Conservation (phyloP, 495 filamentous ascomycete species). For the Neurospora sublineolata region DNA sequence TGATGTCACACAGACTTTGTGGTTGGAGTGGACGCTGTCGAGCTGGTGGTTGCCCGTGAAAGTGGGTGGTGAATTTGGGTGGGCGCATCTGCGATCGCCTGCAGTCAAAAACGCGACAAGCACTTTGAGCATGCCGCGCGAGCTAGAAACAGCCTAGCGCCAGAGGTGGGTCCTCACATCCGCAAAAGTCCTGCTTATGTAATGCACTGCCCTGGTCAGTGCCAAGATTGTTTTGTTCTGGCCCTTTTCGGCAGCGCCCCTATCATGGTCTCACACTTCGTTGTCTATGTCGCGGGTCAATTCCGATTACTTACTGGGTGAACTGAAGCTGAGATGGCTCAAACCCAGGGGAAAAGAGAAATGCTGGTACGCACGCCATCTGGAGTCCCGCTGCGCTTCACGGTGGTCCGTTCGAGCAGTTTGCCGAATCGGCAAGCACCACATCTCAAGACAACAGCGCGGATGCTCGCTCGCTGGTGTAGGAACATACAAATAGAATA, state of each 20-base stretch:
- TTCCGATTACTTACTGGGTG: too few relatives aligned
- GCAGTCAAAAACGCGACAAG: conserved; percentile 3
- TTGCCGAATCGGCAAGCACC: not conserved
- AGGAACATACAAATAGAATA: not conserved
- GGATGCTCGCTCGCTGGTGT: not conserved
- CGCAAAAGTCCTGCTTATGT: not conserved
- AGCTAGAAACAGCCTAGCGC: not conserved
- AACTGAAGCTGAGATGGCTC: not conserved
- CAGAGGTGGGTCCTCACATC: not conserved
- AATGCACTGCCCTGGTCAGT: not conserved
- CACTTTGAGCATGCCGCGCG: not conserved
- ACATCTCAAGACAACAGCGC: not conserved
- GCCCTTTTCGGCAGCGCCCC: not conserved
- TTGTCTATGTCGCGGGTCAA: not conserved
- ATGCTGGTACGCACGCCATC: too few relatives aligned
- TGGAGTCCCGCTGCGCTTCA: too few relatives aligned
- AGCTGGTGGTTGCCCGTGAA: not conserved
- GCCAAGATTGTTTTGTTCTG: not conserved
- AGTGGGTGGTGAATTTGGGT: not conserved
- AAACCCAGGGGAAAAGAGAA: too few relatives aligned
- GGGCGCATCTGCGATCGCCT: not conserved
- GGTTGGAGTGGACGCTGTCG: not conserved
- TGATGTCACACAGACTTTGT: not conserved
- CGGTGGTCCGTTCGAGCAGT: not conserved
- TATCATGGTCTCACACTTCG: not conserved